phyloP scores from a whole-genome alignment of 2,329 filamentous ascomycete genomes.

The Aaosphaeria pasadenensis region DNA sequence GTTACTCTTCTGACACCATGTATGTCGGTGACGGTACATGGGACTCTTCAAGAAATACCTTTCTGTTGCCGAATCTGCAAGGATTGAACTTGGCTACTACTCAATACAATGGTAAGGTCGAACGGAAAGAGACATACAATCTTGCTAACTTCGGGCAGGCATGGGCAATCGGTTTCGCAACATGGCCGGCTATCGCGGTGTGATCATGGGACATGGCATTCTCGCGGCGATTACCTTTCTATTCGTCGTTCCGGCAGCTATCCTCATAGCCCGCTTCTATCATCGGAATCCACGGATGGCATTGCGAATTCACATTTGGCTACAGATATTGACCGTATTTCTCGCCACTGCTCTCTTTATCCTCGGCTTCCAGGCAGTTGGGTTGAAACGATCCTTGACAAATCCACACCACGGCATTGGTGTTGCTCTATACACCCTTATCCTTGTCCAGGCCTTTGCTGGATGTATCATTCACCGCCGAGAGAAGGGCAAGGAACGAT shows the following conservation, averaged over 20 bases:
- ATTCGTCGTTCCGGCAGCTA: slow-evolving; percentile 68
- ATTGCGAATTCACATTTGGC: slow-evolving; percentile 68
- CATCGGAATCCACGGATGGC: slow-evolving; percentile 59
- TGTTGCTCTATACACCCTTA: slow-evolving; percentile 70
- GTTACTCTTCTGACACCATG: slow-evolving; percentile 72
- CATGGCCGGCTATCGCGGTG: slow-evolving; percentile 65
- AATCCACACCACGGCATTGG: slow-evolving; percentile 87
- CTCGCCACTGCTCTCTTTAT: slow-evolving; percentile 70
- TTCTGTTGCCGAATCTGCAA: slow-evolving; percentile 73
- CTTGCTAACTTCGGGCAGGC: slow-evolving; percentile 45
- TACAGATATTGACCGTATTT: slow-evolving; percentile 67
- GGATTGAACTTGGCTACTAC: slow-evolving; percentile 78
- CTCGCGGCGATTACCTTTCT: slow-evolving; percentile 72
- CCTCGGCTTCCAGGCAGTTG: slow-evolving; percentile 76
- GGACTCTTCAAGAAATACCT: slow-evolving; percentile 74
- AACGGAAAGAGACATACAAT: too few relatives aligned
- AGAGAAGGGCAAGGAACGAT: slow-evolving; percentile 52
- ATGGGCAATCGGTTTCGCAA: slow-evolving; percentile 79
- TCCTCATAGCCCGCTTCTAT: slow-evolving; percentile 72
- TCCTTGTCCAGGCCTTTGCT: slow-evolving; percentile 68
- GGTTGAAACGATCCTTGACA: slow-evolving; percentile 65
- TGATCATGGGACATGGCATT: slow-evolving; percentile 70
- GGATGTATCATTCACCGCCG: slow-evolving; percentile 62
- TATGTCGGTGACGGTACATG: slow-evolving; percentile 79
- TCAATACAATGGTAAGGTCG: slow-evolving; percentile 71